Conservation (phyloP, 2,329 filamentous ascomycete genomes). For the Diaporthe capsici region DNA sequence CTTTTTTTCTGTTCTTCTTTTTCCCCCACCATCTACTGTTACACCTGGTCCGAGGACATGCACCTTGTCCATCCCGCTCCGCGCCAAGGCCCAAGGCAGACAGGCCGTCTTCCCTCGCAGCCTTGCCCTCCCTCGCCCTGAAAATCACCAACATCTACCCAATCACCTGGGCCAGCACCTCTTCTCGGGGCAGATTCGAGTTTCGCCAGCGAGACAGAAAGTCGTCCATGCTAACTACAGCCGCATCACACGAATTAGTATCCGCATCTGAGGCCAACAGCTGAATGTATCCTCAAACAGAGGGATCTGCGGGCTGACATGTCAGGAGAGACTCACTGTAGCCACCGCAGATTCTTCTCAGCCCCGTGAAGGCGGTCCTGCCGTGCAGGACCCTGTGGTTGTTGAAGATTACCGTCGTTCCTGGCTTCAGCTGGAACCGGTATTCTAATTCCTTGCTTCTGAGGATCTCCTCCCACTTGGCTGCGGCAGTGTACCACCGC, state of each 20-base stretch:
- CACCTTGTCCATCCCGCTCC: slow-evolving; percentile 11
- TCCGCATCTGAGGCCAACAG: neutral
- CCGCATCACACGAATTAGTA: slow-evolving; percentile 41
- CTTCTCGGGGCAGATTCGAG: slow-evolving; percentile 71
- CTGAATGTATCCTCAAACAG: neutral
- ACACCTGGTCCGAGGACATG: neutral
- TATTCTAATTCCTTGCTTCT: slow-evolving; percentile 76
- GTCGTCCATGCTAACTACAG: slow-evolving; percentile 82
- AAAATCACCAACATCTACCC: slow-evolving; percentile 62
- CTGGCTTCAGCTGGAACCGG: slow-evolving; percentile 86
- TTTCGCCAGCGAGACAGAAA: slow-evolving; percentile 83
- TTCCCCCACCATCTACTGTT: neutral
- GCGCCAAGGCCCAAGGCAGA: slow-evolving; percentile 19
- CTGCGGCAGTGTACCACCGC: slow-evolving; percentile 84
- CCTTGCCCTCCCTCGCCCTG: neutral
- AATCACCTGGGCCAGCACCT: slow-evolving; percentile 56
- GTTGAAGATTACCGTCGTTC: slow-evolving; percentile 87
- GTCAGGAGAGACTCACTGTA: slow-evolving; percentile 76
- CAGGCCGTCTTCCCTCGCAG: neutral
- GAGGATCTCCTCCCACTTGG: slow-evolving; percentile 80
- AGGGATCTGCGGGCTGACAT: neutral
- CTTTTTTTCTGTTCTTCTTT: neutral
- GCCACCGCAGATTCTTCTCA: slow-evolving; percentile 89
- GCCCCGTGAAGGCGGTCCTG: slow-evolving; percentile 84
- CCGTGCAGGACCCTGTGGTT: slow-evolving; percentile 97